A percentile compares a stretch with the other conserved stretches of the same genome.
Conservation (phyloP, 768 basidiomycete genomes). For the Kwoniella botswanensis region DNA sequence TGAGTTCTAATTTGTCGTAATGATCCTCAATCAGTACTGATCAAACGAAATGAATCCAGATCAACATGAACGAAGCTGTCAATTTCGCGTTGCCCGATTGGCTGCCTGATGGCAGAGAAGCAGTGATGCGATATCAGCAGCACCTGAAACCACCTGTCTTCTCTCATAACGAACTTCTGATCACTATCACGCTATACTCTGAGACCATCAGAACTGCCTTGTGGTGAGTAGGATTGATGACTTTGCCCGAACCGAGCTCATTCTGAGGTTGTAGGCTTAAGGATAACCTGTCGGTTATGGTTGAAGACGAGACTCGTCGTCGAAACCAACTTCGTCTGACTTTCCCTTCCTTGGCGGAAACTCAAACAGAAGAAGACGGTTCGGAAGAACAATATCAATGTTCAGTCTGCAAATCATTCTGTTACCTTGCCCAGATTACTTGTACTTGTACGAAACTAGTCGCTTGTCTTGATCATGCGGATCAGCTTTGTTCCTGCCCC, state of each 20-base stretch:
- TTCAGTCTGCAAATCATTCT: slow-evolving; percentile 86
- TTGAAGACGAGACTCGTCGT: slow-evolving; percentile 74
- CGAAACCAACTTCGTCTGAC: slow-evolving; percentile 69
- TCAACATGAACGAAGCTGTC: slow-evolving; percentile 99
- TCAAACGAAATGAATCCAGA: slow-evolving; percentile 60
- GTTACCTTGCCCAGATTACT: slow-evolving; percentile 89
- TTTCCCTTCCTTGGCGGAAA: slow-evolving; percentile 66
- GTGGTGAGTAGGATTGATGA: slow-evolving; percentile 68
- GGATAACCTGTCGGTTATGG: slow-evolving; percentile 85
- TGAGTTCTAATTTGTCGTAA: slow-evolving; percentile 61
- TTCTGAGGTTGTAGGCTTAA: slow-evolving; percentile 68
- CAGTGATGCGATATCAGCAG: slow-evolving; percentile 85
- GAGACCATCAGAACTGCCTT: slow-evolving; percentile 87
- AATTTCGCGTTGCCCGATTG: slow-evolving; percentile 98
- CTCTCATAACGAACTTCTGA: slow-evolving; percentile 93
- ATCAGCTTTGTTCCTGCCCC: slow-evolving; percentile 73
- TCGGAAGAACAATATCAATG: slow-evolving; percentile 97
- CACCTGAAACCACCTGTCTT: slow-evolving; percentile 94
- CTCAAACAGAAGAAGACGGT: slow-evolving; percentile 76
- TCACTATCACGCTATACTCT: slow-evolving; percentile 97
- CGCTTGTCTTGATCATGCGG: slow-evolving; percentile 82
- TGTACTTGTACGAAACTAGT: slow-evolving; percentile 77
- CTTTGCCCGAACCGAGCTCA: not conserved
- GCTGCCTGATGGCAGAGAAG: slow-evolving; percentile 83
- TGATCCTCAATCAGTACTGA: not conserved